Evolutionary conservation across 2,329 filamentous ascomycete species (phyloP).

Genomic region (Drechslera avenae): DNA sequence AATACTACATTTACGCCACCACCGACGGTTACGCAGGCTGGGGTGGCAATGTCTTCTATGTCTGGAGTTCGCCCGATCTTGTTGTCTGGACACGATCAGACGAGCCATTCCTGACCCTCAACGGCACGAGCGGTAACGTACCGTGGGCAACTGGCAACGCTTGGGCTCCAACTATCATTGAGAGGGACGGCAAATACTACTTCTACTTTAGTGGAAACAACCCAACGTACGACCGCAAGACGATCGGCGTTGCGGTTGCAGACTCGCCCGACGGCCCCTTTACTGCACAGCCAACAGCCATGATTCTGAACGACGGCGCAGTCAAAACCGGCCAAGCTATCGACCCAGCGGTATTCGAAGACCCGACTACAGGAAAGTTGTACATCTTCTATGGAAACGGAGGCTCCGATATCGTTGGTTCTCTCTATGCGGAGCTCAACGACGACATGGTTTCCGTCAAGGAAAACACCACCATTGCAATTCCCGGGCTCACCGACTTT

Average conservation of each 20-base stretch:
- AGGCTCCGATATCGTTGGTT: background rate
- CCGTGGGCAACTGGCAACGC: slow-evolving; percentile 37
- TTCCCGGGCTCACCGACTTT: slow-evolving; percentile 29
- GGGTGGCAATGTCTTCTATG: slow-evolving; percentile 36
- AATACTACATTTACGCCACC: slow-evolving; percentile 38
- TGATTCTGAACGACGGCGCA: slow-evolving; percentile 35
- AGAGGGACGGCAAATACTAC: slow-evolving; percentile 30
- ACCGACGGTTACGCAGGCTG: slow-evolving; percentile 35
- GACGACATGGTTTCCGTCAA: slow-evolving; percentile 34
- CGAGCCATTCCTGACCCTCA: slow-evolving; percentile 33
- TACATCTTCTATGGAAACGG: slow-evolving; percentile 40
- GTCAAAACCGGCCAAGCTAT: slow-evolving; percentile 33
- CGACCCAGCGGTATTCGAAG: slow-evolving; percentile 31
- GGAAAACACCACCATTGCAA: slow-evolving; percentile 13
- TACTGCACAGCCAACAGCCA: slow-evolving; percentile 30
- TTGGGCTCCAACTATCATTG: slow-evolving; percentile 38
- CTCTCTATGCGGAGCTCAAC: slow-evolving; percentile 29
- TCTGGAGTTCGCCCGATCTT: slow-evolving; percentile 35
- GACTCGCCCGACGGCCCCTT: slow-evolving; percentile 30
- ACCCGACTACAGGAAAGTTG: slow-evolving; percentile 32
- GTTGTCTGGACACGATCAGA: slow-evolving; percentile 31
- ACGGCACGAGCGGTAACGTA: slow-evolving; percentile 35
- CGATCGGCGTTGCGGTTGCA: slow-evolving; percentile 36
- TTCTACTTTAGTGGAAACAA: slow-evolving; percentile 40
- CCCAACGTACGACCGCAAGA: slow-evolving; percentile 32